Evolutionary conservation across 1,284 basidiomycete genomes (phyloP), one percentile per base, ranked within the genome.

Genomic region (Hemileia vastatrix): DNA sequence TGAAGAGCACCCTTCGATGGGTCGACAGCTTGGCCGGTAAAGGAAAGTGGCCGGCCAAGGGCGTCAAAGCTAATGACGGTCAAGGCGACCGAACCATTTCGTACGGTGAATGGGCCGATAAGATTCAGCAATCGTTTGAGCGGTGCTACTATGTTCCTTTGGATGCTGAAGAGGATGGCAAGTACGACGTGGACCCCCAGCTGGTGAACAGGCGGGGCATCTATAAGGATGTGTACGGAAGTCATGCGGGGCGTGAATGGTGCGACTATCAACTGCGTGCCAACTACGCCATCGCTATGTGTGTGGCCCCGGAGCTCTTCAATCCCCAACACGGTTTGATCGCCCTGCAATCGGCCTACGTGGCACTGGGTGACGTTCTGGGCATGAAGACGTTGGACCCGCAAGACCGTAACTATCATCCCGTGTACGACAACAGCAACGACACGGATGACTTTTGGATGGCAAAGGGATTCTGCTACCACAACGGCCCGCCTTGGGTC

Each of bases 221-320:
- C 61, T 72, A 72, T 67, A 72, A 72, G 66, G 71, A 72, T 36
- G 70, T 72, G 1, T 72, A 67, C 43, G 69, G 71, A n/a, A n/a
- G n/a, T n/a, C n/a, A n/a, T n/a, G n/a, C n/a, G n/a, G n/a, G n/a
- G n/a, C n/a, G n/a, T n/a, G 71, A 72, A 56, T 72, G 71, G 71
- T 68, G 67, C 24, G 71, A 72, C 60, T 72, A 72, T 50, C 71
- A 72, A 64, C 66, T 72, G 57, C 69, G 71, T 11, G 70, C 70
- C 24, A 72, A 72, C 65, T 70, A 70, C 51, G 68, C 71, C 11
- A 72, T 72, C 54, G 71, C 71, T 36, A 72, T 72, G 71, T 70
- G 70, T 52, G 70, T 72, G 11, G 71, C 71, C 2, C 71, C 71
- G 8, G 71, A 72, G 64, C 67, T 72, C 23, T 72, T 72, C 59